phyloP scores from a whole-genome alignment of 2,329 filamentous ascomycete genomes.

The Chaetomiaceae sp. region DNA sequence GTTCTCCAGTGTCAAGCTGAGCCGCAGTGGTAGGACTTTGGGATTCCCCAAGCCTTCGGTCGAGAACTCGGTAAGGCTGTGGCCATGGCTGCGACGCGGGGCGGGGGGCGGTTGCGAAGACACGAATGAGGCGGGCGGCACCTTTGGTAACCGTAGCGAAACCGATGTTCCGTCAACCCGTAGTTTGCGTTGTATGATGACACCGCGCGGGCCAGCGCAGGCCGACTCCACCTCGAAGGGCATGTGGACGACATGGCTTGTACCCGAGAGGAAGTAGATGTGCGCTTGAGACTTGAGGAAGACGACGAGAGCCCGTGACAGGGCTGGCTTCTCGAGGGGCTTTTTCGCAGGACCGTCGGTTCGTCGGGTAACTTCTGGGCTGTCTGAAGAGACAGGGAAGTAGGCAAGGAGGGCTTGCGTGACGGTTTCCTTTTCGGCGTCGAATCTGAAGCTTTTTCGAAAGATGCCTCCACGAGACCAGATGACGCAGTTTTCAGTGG shows the following conservation, averaged over 20 bases:
- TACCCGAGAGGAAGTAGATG: conserved; percentile 83
- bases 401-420: conserved; percentile 81
- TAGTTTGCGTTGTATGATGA: conserved; percentile 80
- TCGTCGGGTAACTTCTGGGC: conserved; percentile 5
- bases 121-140: conserved; percentile 79
- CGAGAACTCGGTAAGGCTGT: conserved; percentile 45
- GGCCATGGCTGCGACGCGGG: conserved; percentile 41
- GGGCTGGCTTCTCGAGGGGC: conserved; percentile 23
- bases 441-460: conserved; percentile 79
- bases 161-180: conserved; percentile 48
- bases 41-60: conserved; percentile 53
- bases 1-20: conserved; percentile 52
- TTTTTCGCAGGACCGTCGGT: conserved; percentile 9
- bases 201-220: conserved; percentile 74
- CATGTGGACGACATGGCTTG: conserved; percentile 84
- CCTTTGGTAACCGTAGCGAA: conserved; percentile 54
- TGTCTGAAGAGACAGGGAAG: conserved; percentile 58
- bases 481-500: conserved; percentile 70
- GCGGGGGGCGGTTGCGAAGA: conserved; percentile 60
- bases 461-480: conserved; percentile 87
- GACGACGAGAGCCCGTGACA: conserved; percentile 74
- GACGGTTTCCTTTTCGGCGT: conserved; percentile 80
- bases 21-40: conserved; percentile 49
- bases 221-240: conserved; percentile 91
- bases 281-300: conserved; percentile 91